phyloP scores from a whole-genome alignment of 1,139 yeast species.

The Suhomyces maxii region DNA sequence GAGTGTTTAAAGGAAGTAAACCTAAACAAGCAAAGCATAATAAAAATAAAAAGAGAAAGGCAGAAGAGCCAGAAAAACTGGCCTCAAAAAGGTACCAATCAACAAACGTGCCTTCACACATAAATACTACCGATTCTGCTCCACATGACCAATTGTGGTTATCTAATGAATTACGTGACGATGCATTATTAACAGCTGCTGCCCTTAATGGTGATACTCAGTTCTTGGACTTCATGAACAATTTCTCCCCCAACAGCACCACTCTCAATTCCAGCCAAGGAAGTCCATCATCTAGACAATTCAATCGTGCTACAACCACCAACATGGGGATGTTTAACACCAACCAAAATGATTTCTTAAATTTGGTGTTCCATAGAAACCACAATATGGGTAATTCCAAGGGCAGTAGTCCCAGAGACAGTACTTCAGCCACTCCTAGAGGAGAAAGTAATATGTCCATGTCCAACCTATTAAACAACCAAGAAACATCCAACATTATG shows the following conservation, averaged over 20 bases:
- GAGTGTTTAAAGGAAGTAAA: slow-evolving; percentile 52
- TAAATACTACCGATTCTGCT: slow-evolving; percentile 2
- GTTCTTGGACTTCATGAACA: slow-evolving; percentile 53
- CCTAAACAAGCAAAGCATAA: not conserved
- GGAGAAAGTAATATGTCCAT: slow-evolving; percentile 19
- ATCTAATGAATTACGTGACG: slow-evolving; percentile 68
- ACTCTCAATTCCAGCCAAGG: slow-evolving; percentile 16
- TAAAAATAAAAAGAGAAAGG: not conserved
- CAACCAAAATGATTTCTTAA: slow-evolving; percentile 45
- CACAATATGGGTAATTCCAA: slow-evolving; percentile 5
- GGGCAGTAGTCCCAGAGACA: slow-evolving; percentile 4
- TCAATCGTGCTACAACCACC: slow-evolving; percentile 5
- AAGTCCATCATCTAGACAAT: slow-evolving; percentile 5
- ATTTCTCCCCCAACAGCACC: slow-evolving; percentile 22
- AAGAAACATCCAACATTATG: slow-evolving; percentile 17
- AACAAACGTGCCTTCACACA: slow-evolving; percentile 1
- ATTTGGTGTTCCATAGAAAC: slow-evolving; percentile 53
- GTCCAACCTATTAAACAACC: slow-evolving; percentile 24
- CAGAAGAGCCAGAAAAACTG: slow-evolving; percentile 1
- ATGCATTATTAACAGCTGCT: slow-evolving; percentile 71
- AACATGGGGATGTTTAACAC: slow-evolving; percentile 10
- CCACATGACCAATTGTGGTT: slow-evolving; percentile 55
- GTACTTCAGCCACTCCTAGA: not conserved
- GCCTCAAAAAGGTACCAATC: not conserved
- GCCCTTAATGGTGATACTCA: slow-evolving; percentile 67